These are phyloP conservation scores for Paracorniculantispora psalliotae DNA, from an alignment of 2,329 filamentous ascomycete species.

Conservation along the genomic window DNA sequence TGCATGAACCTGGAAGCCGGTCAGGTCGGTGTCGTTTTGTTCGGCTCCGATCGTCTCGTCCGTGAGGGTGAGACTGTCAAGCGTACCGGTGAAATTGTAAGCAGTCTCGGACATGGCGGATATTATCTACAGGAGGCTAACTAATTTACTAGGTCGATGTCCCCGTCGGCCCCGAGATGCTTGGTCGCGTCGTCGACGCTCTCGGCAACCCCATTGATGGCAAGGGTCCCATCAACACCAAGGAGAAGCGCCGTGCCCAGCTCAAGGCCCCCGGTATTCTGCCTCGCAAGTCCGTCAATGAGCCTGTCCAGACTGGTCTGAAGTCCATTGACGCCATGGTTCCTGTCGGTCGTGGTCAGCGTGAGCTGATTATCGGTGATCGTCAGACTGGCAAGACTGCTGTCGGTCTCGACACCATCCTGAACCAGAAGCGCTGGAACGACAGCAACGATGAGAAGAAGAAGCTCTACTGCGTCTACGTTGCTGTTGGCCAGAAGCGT, in stretches of 20 bases:
- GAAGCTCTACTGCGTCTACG: constrained; percentile 99
- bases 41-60: constrained; percentile 99
- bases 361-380: constrained; percentile 99
- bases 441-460: constrained; percentile 76
- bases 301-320: constrained; percentile 98
- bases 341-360: constrained; percentile 98
- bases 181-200: constrained; percentile 97
- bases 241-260: constrained; percentile 91
- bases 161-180: constrained; percentile 84
- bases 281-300: constrained; percentile 92
- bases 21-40: constrained; percentile 99
- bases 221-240: constrained; percentile 94
- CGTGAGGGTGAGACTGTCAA: constrained; percentile 99
- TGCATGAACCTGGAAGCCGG: constrained; percentile 99
- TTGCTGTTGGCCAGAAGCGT: constrained; percentile 98
- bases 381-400: constrained; percentile 99
- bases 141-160: constrained; percentile 71
- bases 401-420: constrained; percentile 93
- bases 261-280: constrained; percentile 98
- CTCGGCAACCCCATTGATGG: constrained; percentile 99
- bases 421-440: constrained; percentile 99
- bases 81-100: constrained; percentile 98
- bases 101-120: constrained; percentile 32
- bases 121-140: constrained; percentile 3
- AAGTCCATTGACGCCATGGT: constrained; percentile 99